phyloP scores from a whole-genome alignment of 2,329 filamentous ascomycete species.

The Ophiostoma himal-ulmi region DNA sequence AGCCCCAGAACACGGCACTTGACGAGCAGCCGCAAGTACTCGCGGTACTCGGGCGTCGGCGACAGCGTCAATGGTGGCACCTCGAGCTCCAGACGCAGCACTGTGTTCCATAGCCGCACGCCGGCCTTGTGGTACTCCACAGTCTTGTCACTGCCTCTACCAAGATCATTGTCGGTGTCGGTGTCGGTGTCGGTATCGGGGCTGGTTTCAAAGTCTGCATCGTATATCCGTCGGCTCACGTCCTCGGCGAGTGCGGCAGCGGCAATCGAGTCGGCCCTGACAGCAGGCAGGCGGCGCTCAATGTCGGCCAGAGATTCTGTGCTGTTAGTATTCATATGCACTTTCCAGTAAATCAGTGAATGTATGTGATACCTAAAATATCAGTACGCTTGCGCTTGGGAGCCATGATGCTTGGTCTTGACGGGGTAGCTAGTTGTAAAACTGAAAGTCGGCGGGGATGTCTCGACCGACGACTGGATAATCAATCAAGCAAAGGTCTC shows the following conservation, averaged over 20 bases:
- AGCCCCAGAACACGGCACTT: slow-evolving; percentile 55
- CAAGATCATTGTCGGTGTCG: neutral
- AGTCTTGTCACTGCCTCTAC: neutral
- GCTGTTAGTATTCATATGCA: neutral
- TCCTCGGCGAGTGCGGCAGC: slow-evolving; percentile 20
- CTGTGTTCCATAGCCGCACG: slow-evolving; percentile 24
- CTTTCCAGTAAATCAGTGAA: neutral
- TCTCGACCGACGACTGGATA: neutral
- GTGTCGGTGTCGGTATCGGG: neutral
- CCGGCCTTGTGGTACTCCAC: slow-evolving; percentile 13
- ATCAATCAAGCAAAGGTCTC: neutral
- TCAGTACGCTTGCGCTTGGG: neutral
- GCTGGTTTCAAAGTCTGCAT: neutral
- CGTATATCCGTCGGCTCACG: neutral
- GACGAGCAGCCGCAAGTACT: neutral
- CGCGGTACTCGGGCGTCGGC: neutral
- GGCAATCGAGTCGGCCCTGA: slow-evolving; percentile 20
- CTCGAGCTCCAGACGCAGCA: slow-evolving; percentile 17
- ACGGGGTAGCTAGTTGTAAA: neutral
- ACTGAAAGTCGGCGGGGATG: neutral
- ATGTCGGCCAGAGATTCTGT: slow-evolving; percentile 13
- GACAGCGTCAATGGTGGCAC: neutral
- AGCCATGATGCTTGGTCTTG: neutral
- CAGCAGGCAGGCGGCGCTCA: slow-evolving; percentile 17
- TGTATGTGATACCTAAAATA: neutral